Base-by-base conservation (phyloP, 306 rosid species). In the Quercus robur region DNA sequence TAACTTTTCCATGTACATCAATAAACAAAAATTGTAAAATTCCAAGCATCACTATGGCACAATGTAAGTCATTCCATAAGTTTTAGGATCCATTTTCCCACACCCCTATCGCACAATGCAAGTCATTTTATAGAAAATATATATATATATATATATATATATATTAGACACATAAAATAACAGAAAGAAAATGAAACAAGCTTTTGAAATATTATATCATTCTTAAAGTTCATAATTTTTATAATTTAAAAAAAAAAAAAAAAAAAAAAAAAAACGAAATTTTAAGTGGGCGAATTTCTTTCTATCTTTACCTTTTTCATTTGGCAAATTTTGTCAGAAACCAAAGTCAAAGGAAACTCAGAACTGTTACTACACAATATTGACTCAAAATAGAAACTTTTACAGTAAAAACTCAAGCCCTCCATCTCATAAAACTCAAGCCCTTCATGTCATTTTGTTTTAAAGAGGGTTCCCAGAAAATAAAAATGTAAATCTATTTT, bases 21-120 rank as follows among this genome's bases (percentile, higher is more conserved):
- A 44, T n/a, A 3, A 51, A 21, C 57, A 19, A 81, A 49, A 49
- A 30, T 44, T 19, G 17, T 21, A 68, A 81, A 75, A 64, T 18
- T 12, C 70, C 51, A 51, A 66, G 31, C 63, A 41, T 49, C 13
- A 86, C 99, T 93, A 15, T 54, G 70, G 66, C 70, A 88, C 51
- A 76, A 78, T 72, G 73, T 57, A 79, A 75, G 67, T 73, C 33
- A 68, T 49, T 61, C 44, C 88, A 90, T 86, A 75, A 89, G 94
- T 89, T 58, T 87, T 85, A 91, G 88, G 69, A 95, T 95, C 97
- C 95, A 91, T 81, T 95, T 93, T 49, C 99, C 99, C 63, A 93
- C 95, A 57, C 99, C 98, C 87, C 97, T 93, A 19, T 54, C 67
- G 66, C 70, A 88, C 51, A 74, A 81, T 75, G 73, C 55, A 77